Conservation (phyloP, 192 early-diverging fungal species). For the Backusella australiensis region DNA sequence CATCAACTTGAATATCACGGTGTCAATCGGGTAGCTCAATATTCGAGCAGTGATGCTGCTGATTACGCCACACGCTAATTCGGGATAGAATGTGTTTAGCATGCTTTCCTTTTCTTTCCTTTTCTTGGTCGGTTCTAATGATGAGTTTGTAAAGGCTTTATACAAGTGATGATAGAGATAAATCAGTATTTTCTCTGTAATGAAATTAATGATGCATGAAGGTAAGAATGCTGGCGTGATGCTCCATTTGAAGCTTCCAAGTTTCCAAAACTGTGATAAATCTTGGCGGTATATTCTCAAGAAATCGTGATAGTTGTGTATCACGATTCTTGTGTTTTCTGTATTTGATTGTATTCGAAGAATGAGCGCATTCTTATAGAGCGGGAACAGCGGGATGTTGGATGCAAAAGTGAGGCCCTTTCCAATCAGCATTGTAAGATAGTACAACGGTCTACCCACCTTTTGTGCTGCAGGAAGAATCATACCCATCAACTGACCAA, state of each 20-base stretch:
- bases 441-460: not conserved
- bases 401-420: slow-evolving; percentile 9
- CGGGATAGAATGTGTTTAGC: slow-evolving; percentile 48
- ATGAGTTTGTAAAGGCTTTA: not conserved
- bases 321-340: slow-evolving; percentile 1
- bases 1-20: slow-evolving; percentile 43
- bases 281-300: slow-evolving; percentile 18
- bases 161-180: slow-evolving; percentile 20
- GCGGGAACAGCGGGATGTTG: slow-evolving; percentile 29
- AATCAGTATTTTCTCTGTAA: slow-evolving; percentile 25
- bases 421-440: not conserved
- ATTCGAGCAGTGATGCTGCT: slow-evolving; percentile 45
- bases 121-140: not conserved
- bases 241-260: not conserved
- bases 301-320: slow-evolving; percentile 11
- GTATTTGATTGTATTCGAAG: slow-evolving; percentile 26
- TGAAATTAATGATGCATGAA: slow-evolving; percentile 22
- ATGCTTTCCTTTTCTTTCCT: slow-evolving; percentile 15
- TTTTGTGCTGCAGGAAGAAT: not conserved
- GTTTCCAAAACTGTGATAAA: slow-evolving; percentile 9
- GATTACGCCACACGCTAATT: slow-evolving; percentile 46
- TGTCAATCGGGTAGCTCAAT: slow-evolving; percentile 47
- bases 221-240: slow-evolving; percentile 29
- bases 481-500: not conserved
- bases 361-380: slow-evolving; percentile 32